Base-by-base conservation (phyloP, 2,329 filamentous ascomycete genomes). In the Pestalotiopsis sp. region DNA sequence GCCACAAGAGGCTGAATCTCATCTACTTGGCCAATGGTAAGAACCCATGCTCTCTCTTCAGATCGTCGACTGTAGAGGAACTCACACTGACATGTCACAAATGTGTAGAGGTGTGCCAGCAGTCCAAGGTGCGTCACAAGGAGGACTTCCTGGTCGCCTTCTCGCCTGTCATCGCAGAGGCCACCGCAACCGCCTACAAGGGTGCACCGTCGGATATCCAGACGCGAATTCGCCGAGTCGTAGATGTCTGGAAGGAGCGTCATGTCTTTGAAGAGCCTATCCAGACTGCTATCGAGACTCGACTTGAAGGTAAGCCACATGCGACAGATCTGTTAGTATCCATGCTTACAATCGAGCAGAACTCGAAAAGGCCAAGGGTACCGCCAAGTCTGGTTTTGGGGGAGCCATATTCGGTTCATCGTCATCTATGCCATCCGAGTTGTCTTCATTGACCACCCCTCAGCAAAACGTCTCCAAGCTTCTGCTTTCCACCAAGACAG, bases 21-120 rank as follows among this genome's bases (percentile, higher is more conserved):
- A 89, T 99, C 71, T 99, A 99, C 80, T 91, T 99, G 68, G 95
- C 95, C 71, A 99, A 99, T 80, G 94, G 94, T 96, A 86, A 77
- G 87, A 65, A 38, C 64, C 36, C 62, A 14, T 27, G 4, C 68
- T 41, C 0, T n/a, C 41, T 38, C 7, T 14, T 36, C 23, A 9
- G 1, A 59, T 14, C 25, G 14, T 6, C n/a, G 17, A 6, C 38
- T 39, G 23, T 5, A 27, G 17, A 36, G 31, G 12, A n/a, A 23
- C 31, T 20, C 71, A 72, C 74, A 49, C 67, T 69, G 58, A 70
- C 20, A 20, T 17, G 23, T 9, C 25, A 3, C 27, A 59, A 23
- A n/a, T 25, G 17, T 62, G 67, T 76, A 96, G 96, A 99, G 85
- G 95, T 99, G 69, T 93, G 94, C 25, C 96, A 99, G 79, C 96